Evolutionary conservation across 2,329 filamentous ascomycete genomes (phyloP), one percentile per base, ranked within the genome.

Genomic region (Thyridium curvatum): DNA sequence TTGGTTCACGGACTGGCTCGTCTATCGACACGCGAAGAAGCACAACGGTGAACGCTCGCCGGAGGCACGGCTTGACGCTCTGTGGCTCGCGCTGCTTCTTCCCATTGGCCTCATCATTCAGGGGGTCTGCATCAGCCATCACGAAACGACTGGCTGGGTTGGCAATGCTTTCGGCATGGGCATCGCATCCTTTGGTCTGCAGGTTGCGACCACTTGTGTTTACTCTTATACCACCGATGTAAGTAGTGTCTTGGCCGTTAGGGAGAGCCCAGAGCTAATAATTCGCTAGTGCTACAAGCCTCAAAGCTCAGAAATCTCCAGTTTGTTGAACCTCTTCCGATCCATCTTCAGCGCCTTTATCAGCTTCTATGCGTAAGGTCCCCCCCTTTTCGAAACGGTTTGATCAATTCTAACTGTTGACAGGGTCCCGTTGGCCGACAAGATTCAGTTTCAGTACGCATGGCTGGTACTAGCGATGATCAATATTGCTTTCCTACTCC

Each of bases 101-200:
- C 52, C 52, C 9, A 39, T 53, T 16, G 52, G 52, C 12, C 45
- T 47, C n/a, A 45, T 55, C 6, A 49, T 55, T 30, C 41, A 52
- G 16, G 52, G 52, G 12, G 38, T 50, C 1, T 51, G 47, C 17
- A 41, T 53, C 4, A 47, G 40, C n/a, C 45, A 59, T 54, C 56
- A 42, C 41, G 53, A 51, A 32, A 53, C 49, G 14, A 53, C 53
- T 9, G 47, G 53, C 28, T 61, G 56, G 55, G 46, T 52, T n/a
- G 58, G 56, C 2, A 50, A 55, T 5, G 56, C 56, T 1, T 49
- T 64, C 30, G 61, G 59, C 6, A 63, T 64, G 45, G 56, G 51
- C 1, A 58, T 61, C 30, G 55, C 55, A 6, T 52, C 50, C 35
- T 50, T 56, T 35, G 59, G 60, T 12, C 41, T 61, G 21, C 59